phyloP scores from a whole-genome alignment of 2,329 filamentous ascomycete genomes.

The Fusarium sp. region DNA sequence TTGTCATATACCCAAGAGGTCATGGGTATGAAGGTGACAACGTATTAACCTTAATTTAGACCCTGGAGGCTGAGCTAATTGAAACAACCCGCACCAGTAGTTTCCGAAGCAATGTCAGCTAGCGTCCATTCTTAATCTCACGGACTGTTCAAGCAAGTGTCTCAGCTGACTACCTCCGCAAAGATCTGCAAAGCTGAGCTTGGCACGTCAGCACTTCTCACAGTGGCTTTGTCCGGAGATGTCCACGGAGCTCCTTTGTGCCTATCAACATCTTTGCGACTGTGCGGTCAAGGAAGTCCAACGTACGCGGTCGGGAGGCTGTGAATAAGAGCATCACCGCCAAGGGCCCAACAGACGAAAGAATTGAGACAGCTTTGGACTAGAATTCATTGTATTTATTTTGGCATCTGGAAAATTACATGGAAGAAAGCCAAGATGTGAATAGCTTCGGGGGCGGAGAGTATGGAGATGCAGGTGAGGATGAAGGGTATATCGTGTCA shows the following conservation, averaged over 20 bases:
- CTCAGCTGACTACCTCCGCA: background rate
- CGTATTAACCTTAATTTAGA: background rate
- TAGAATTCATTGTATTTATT: rapidly evolving
- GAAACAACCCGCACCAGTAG: background rate
- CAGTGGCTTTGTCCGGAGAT: background rate
- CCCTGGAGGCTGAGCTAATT: too few relatives aligned
- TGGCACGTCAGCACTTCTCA: conserved; percentile 6
- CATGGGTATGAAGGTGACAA: too few relatives aligned
- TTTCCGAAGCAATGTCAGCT: background rate
- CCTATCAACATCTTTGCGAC: background rate
- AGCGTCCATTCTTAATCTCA: rapidly evolving
- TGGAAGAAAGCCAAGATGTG: background rate
- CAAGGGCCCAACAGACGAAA: background rate
- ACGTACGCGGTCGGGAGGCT: conserved; percentile 1
- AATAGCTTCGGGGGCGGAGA: background rate
- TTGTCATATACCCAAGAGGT: too few relatives aligned
- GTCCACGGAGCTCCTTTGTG: background rate
- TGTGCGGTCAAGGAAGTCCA: background rate
- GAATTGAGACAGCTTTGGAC: rapidly evolving
- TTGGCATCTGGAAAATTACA: rapidly evolving
- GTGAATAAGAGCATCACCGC: background rate
- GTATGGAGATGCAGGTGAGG: background rate
- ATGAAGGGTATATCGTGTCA: background rate
- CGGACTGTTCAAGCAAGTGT: background rate
- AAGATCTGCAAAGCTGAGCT: conserved; percentile 1